These are phyloP conservation scores for Oryza glaberrima DNA, from an alignment of 176 grass and related monocot species.

Conservation along the genomic window DNA sequence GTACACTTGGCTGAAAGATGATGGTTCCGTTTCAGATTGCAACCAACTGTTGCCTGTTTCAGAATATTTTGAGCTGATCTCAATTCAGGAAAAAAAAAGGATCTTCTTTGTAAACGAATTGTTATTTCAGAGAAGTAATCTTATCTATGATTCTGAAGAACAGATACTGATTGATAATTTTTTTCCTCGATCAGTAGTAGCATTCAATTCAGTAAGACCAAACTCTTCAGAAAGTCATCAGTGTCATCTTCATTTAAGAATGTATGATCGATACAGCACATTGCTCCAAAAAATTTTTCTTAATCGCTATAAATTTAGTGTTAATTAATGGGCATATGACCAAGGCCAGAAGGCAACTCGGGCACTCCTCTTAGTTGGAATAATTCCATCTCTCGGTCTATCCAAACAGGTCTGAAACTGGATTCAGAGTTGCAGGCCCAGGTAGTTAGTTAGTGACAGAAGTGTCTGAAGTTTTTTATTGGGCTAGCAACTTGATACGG, in stretches of 20 bases:
- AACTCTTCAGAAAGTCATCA: slow-evolving; percentile 3
- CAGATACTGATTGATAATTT: neutral
- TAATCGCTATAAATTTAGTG: neutral
- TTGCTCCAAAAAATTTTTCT: neutral
- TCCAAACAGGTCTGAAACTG: neutral
- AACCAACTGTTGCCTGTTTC: neutral
- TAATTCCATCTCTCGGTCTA: neutral
- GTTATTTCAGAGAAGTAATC: neutral
- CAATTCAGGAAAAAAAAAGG: neutral
- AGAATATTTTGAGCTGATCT: neutral
- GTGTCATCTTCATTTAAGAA: slow-evolving; percentile 32
- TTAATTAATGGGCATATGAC: neutral
- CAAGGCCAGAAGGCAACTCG: neutral
- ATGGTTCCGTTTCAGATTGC: neutral
- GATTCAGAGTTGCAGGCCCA: neutral
- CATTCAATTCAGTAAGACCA: neutral
- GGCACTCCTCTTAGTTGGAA: neutral
- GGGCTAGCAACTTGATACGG: slow-evolving; percentile 1
- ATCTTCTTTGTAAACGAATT: neutral
- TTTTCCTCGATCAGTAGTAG: neutral
- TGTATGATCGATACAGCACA: neutral
- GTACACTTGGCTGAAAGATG: neutral
- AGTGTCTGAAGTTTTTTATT: neutral
- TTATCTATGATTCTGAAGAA: neutral
- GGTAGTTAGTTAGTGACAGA: neutral